Percentiles rank a stretch among this genome's conserved stretches.
Evolutionary conservation across 495 filamentous ascomycete species (phyloP).

Genomic region (Penicillium pulvis): DNA sequence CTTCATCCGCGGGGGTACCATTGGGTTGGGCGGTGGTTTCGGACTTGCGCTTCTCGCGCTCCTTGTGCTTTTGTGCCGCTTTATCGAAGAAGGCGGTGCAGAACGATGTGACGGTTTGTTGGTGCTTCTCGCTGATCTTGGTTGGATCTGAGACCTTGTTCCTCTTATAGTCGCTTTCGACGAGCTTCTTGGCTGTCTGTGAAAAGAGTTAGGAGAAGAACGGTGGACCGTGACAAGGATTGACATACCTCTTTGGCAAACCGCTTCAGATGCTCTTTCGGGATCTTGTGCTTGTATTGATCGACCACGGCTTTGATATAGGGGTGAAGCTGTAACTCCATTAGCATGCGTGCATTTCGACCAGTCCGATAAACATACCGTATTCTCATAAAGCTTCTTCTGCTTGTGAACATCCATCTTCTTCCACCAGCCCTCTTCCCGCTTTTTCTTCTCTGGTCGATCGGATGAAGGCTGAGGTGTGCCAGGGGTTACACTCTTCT

Average conservation of each 20-base stretch:
- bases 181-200: conserved; percentile 79
- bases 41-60: conserved; percentile 65
- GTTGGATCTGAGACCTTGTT: conserved; percentile 79
- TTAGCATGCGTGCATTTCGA: conserved; percentile 10
- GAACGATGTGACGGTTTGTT: conserved; percentile 76
- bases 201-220: conserved; percentile 9
- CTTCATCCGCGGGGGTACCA: conserved; percentile 37
- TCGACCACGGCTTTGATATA: conserved; percentile 82
- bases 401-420: conserved; percentile 79
- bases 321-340: conserved; percentile 65
- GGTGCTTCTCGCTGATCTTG: conserved; percentile 75
- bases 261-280: conserved; percentile 84
- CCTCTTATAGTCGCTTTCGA: conserved; percentile 87
- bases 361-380: conserved; percentile 54
- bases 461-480: conserved; percentile 53
- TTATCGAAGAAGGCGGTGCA: conserved; percentile 86
- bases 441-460: conserved; percentile 60
- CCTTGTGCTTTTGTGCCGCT: conserved; percentile 72
- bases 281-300: conserved; percentile 81
- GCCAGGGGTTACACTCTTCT: conserved; percentile 52
- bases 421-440: conserved; percentile 75
- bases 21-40: conserved; percentile 33
- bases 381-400: conserved; percentile 91
- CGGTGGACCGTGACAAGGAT: background rate
- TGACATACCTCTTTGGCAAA: conserved; percentile 75